These are phyloP conservation scores for Thermoascus crustaceus DNA, from an alignment of 2,329 filamentous ascomycete genomes.

Conservation along the genomic window DNA sequence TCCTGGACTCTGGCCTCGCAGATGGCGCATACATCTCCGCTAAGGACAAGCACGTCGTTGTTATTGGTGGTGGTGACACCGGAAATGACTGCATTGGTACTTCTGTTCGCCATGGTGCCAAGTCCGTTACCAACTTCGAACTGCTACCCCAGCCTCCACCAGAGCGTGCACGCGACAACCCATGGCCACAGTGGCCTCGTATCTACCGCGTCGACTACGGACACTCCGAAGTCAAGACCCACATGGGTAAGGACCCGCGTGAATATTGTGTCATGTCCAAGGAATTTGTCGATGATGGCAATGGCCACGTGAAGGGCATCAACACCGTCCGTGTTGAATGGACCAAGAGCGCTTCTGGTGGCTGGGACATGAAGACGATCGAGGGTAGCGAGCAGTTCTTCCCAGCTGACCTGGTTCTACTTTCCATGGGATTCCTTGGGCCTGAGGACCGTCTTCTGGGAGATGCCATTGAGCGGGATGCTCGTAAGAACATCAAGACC, in stretches of 20 bases:
- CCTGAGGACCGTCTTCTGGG: slow-evolving; percentile 83
- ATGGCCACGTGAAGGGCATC: slow-evolving; percentile 85
- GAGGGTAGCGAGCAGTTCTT: slow-evolving; percentile 93
- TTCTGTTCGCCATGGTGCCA: slow-evolving; percentile 88
- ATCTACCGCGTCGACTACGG: slow-evolving; percentile 99
- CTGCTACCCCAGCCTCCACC: slow-evolving; percentile 84
- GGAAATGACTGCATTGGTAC: slow-evolving; percentile 98
- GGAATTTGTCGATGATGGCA: slow-evolving; percentile 86
- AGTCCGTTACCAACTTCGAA: slow-evolving; percentile 95
- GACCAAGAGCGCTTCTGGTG: slow-evolving; percentile 80
- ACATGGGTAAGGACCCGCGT: slow-evolving; percentile 91
- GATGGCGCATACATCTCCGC: slow-evolving; percentile 86
- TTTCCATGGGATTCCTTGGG: slow-evolving; percentile 96
- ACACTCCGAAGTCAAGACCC: slow-evolving; percentile 89
- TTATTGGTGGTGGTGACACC: slow-evolving; percentile 95
- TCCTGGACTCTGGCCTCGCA: slow-evolving; percentile 79
- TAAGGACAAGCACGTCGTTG: slow-evolving; percentile 90
- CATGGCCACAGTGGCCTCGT: slow-evolving; percentile 96
- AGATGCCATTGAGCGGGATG: slow-evolving; percentile 82
- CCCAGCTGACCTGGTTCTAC: slow-evolving; percentile 84
- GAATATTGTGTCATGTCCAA: slow-evolving; percentile 99
- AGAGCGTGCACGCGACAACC: slow-evolving; percentile 87
- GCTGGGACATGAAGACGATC: slow-evolving; percentile 98
- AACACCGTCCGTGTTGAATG: slow-evolving; percentile 93
- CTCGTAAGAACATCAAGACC: slow-evolving; percentile 94